phyloP scores from a whole-genome alignment of 768 basidiomycete species.

The Lentinula edodes region DNA sequence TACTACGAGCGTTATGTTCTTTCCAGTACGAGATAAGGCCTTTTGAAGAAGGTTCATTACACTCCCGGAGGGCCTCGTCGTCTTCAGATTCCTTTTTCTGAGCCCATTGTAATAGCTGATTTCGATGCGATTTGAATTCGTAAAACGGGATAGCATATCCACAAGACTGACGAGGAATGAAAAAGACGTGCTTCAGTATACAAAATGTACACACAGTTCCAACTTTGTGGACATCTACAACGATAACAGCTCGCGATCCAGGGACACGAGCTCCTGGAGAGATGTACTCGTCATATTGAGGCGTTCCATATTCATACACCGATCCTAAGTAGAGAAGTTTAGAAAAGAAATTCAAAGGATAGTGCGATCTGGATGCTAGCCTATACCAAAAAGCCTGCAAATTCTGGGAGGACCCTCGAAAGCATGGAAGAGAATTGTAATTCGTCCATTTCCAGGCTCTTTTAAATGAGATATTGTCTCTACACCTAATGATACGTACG shows the following conservation, averaged over 20 bases:
- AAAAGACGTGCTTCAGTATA: not conserved
- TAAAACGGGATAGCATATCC: constrained; percentile 39
- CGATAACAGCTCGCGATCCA: constrained; percentile 40
- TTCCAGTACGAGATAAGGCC: constrained; percentile 6
- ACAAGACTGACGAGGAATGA: constrained; percentile 29
- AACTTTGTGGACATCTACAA: constrained; percentile 40
- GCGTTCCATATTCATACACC: constrained; percentile 39
- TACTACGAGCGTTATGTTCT: constrained; percentile 2
- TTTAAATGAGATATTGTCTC: constrained; percentile 58
- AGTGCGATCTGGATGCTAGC: constrained; percentile 14
- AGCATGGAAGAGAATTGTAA: constrained; percentile 57
- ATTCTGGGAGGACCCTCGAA: constrained; percentile 58
- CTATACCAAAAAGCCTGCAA: constrained; percentile 54
- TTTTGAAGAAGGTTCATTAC: not conserved
- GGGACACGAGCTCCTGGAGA: constrained; percentile 25
- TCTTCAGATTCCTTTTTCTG: constrained; percentile 10
- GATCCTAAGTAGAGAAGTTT: constrained; percentile 20
- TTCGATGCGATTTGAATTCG: constrained; percentile 31
- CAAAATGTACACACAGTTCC: constrained; percentile 28
- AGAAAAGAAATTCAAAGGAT: no score
- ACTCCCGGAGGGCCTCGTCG: constrained; percentile 14
- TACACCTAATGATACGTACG: constrained; percentile 28
- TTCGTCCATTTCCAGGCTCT: constrained; percentile 49
- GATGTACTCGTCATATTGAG: constrained; percentile 33
- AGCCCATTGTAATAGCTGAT: constrained; percentile 27